These are phyloP conservation scores for Diplogelasinospora grovesii DNA, from an alignment of 495 filamentous ascomycete species.

Conservation along the genomic window DNA sequence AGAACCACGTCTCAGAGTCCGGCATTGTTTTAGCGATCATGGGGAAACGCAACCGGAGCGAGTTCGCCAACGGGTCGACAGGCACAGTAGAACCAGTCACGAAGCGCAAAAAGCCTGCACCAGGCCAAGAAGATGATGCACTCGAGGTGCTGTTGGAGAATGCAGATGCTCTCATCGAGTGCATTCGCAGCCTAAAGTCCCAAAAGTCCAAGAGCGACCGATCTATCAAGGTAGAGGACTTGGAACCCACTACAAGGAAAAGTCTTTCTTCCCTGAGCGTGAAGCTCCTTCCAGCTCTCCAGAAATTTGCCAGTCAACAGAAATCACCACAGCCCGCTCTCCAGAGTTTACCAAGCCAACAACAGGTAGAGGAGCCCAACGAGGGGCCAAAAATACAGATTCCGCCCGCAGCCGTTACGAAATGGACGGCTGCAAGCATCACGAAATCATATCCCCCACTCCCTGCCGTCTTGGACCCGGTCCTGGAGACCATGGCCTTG, in stretches of 20 bases:
- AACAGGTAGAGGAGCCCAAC: too few species aligned
- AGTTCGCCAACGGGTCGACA: conserved; percentile 1
- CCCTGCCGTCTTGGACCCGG: conserved; percentile 50
- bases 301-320: neutral
- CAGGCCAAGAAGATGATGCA: conserved; percentile 1
- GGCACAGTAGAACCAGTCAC: neutral
- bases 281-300: conserved; percentile 12
- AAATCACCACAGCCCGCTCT: too few species aligned
- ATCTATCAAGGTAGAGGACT: neutral
- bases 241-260: neutral
- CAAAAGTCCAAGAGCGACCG: conserved; percentile 3
- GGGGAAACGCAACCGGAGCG: conserved; percentile 15
- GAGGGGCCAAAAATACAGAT: conserved; percentile 1
- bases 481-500: conserved; percentile 56
- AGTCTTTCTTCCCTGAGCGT: conserved; percentile 4
- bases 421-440: conserved; percentile 39
- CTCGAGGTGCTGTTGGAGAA: conserved; percentile 19
- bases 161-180: conserved; percentile 24
- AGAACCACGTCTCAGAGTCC: neutral
- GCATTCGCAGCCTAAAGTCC: conserved; percentile 7
- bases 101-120: conserved; percentile 13
- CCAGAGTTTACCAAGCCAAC: too few species aligned
- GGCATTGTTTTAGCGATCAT: too few species aligned
- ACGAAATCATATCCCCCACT: conserved; percentile 42
- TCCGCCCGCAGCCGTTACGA: conserved; percentile 12